Evolutionary conservation across 2,329 filamentous ascomycete genomes (phyloP).

Genomic region (Xylaria hypoxylon): DNA sequence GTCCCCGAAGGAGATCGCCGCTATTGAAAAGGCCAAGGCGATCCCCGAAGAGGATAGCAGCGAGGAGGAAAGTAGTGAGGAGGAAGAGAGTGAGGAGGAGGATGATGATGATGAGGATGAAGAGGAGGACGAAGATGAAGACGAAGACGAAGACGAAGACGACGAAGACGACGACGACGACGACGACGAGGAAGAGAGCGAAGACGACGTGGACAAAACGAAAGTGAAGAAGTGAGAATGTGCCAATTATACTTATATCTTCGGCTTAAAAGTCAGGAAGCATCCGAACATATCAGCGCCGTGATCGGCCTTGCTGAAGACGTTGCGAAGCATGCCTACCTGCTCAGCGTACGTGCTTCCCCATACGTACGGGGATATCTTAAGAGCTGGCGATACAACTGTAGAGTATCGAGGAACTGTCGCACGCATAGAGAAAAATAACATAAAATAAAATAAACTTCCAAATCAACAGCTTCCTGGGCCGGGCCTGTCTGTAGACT

Average conservation of each 20-base stretch:
- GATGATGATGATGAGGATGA: slow-evolving; percentile 44
- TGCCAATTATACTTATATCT: slow-evolving; percentile 24
- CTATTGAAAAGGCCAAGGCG: slow-evolving; percentile 54
- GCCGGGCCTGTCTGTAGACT: not conserved
- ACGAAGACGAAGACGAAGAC: slow-evolving; percentile 47
- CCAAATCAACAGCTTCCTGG: not conserved
- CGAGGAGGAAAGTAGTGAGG: slow-evolving; percentile 49
- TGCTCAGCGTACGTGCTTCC: not conserved
- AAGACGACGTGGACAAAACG: slow-evolving; percentile 36
- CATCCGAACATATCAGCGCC: not conserved
- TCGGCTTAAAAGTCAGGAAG: not conserved
- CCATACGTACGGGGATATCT: not conserved
- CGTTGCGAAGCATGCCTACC: not conserved
- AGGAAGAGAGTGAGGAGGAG: slow-evolving; percentile 42
- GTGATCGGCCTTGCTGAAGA: not conserved
- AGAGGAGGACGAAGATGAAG: slow-evolving; percentile 43
- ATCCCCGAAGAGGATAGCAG: slow-evolving; percentile 56
- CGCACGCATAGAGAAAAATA: not conserved
- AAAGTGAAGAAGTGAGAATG: slow-evolving; percentile 44
- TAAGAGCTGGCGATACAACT: not conserved
- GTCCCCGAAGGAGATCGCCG: slow-evolving; percentile 55
- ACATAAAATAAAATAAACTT: not conserved
- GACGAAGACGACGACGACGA: slow-evolving; percentile 49
- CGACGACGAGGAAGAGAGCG: slow-evolving; percentile 42
- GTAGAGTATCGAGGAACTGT: not conserved